Evolutionary conservation across 805 yeast species (phyloP), one percentile per base, ranked within the genome.

Genomic region (Zygoascus bituminiphila): DNA sequence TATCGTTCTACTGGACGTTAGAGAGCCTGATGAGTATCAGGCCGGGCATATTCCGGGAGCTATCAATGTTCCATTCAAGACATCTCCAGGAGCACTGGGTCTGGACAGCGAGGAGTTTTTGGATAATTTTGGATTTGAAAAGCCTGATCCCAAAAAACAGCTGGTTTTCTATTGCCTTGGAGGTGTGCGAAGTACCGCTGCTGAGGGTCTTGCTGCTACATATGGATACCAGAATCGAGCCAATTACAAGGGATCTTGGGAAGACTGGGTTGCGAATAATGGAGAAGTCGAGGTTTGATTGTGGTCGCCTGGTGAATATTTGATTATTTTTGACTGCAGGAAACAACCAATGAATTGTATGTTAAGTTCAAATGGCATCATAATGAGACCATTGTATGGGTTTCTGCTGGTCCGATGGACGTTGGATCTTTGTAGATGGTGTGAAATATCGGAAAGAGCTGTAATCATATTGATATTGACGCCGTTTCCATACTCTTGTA

Each of bases 71-170:
- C 98, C 98, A 17, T 82, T 81, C 69, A 88, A 88, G 61, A 79
- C 93, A 4, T 78, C 89, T 10, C 98, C 98, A 0, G 95, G 96
- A 19, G 98, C 98, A 0, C 73, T 91, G 51, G 88, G 86, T 44
- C 75, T 91, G 44, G 67, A 81, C 1, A 74, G 76, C 5, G 95
- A 85, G 47, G 95, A 86, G 55, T 91, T 93, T 60, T 75, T 79
- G 58, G 85, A 84, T 33, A 72, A 78, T 42, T 88, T 89, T 69
- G 91, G 94, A 12, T 81, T 88, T 60, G 73, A 72, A 12, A 91
- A 91, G 70, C 98, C 98, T 2, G 57, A 68, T 5, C 65, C 70
- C 43, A 81, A 79, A 45, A 78, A 84, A 61, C 85, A 86, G 56
- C 72, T 91, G 62, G 77, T 91, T 38, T 89, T 91, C 68, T 89